phyloP scores from a whole-genome alignment of 108 stramenopile species.

The Conticribra guillardii region DNA sequence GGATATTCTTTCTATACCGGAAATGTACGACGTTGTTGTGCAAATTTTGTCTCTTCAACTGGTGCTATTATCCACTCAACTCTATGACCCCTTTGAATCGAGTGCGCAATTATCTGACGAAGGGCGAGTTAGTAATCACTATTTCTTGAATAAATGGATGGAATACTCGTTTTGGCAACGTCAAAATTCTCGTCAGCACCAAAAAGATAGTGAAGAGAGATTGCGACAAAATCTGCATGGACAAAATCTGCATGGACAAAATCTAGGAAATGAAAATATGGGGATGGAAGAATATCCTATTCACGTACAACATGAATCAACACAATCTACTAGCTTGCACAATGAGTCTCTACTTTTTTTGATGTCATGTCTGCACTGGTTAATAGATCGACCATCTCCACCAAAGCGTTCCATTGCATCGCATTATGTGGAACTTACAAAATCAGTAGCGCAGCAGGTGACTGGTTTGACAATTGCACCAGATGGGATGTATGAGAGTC shows the following conservation, averaged over 20 bases:
- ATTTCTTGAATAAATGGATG: conserved; percentile 56
- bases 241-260: too few relatives aligned
- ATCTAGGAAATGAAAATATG: too few relatives aligned
- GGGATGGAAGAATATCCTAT: background rate
- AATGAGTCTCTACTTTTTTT: conserved; percentile 31
- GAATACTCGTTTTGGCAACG: conserved; percentile 45
- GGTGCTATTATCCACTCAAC: conserved; percentile 74
- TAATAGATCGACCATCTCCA: conserved; percentile 62
- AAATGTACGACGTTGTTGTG: conserved; percentile 72
- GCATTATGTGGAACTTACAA: conserved; percentile 53
- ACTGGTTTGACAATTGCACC: conserved; percentile 52
- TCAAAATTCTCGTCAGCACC: conserved; percentile 19
- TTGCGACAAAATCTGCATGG: background rate
- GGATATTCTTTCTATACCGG: conserved; percentile 56
- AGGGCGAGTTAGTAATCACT: conserved; percentile 29
- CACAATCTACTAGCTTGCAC: background rate
- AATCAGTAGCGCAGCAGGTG: conserved; percentile 54
- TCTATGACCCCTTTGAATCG: conserved; percentile 73
- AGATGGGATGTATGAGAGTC: conserved; percentile 83
- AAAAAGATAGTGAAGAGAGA: conserved; percentile 3
- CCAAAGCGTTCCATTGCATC: conserved; percentile 68
- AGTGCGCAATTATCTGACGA: conserved; percentile 39
- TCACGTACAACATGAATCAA: background rate
- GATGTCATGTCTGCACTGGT: conserved; percentile 58
- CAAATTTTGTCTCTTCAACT: conserved; percentile 63